Percentiles rank a stretch among this genome's conserved stretches.
Conservation (phyloP, 1,284 basidiomycete species). For the Sporisorium graminicola region DNA sequence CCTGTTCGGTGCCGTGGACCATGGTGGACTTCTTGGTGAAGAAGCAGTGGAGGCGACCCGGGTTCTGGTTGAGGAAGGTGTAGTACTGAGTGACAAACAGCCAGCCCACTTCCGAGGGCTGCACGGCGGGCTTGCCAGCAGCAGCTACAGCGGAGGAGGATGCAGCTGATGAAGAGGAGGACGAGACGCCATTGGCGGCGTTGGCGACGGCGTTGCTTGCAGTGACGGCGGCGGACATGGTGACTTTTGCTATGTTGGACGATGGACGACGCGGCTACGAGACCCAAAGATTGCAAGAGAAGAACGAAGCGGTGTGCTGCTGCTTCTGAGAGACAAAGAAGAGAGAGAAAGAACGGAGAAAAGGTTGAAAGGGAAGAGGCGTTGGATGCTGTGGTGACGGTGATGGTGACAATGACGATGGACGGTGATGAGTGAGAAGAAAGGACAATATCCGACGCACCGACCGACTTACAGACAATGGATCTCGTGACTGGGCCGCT, state of each 20-base stretch:
- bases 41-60: constrained; percentile 95
- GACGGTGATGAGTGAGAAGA: constrained; percentile 1
- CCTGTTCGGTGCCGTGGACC: constrained; percentile 83
- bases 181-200: constrained; percentile 25
- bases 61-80: constrained; percentile 97
- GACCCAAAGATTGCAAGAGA: not conserved
- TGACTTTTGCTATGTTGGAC: not conserved
- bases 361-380: not conserved
- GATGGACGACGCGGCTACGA: not conserved
- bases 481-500: constrained; percentile 12
- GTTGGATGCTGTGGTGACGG: not conserved
- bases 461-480: not conserved
- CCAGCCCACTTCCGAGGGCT: constrained; percentile 69
- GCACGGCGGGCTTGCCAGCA: constrained; percentile 46
- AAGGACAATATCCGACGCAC: not conserved
- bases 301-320: not conserved
- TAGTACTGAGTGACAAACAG: constrained; percentile 71
- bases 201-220: constrained; percentile 42
- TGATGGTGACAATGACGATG: constrained; percentile 2
- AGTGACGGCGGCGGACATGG: constrained; percentile 43
- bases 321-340: not conserved
- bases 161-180: constrained; percentile 18
- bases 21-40: constrained; percentile 95
- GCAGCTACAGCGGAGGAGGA: constrained; percentile 29
- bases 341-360: not conserved